These are phyloP conservation scores for Collybia mongolica DNA, from an alignment of 768 basidiomycete genomes.

Conservation along the genomic window DNA sequence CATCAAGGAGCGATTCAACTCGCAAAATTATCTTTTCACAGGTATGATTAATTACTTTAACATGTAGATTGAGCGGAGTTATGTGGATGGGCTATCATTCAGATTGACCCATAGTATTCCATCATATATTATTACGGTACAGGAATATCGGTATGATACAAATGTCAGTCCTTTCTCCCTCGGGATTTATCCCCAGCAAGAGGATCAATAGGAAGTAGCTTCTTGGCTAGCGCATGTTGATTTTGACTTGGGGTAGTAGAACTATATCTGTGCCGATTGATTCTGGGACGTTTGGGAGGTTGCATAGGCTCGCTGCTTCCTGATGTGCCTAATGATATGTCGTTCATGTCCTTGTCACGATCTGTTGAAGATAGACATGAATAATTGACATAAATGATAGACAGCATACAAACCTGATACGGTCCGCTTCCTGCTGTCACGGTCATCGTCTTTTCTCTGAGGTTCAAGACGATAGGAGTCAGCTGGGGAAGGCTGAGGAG, in stretches of 20 bases:
- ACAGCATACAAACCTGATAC: slow-evolving; percentile 51
- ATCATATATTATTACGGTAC: slow-evolving; percentile 15
- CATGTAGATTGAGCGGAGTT: slow-evolving; percentile 8
- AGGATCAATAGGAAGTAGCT: slow-evolving; percentile 61
- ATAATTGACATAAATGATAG: background rate
- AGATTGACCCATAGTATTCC: slow-evolving; percentile 2
- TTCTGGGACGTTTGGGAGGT: slow-evolving; percentile 59
- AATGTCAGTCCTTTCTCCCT: slow-evolving; percentile 51
- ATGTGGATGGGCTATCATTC: background rate
- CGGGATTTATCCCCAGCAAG: slow-evolving; percentile 57
- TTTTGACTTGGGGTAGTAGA: slow-evolving; percentile 19
- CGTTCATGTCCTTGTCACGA: slow-evolving; percentile 58
- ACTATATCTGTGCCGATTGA: slow-evolving; percentile 53
- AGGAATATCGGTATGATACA: slow-evolving; percentile 1
- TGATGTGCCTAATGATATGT: slow-evolving; percentile 27
- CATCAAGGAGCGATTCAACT: slow-evolving; percentile 20
- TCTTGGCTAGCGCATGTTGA: slow-evolving; percentile 50
- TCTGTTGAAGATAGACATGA: slow-evolving; percentile 34
- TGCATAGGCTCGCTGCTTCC: slow-evolving; percentile 34
- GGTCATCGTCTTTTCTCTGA: slow-evolving; percentile 58
- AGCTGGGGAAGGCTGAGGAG: slow-evolving; percentile 32
- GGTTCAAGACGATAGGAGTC: slow-evolving; percentile 44
- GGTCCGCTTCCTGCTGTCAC: slow-evolving; percentile 68
- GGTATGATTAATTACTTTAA: slow-evolving; percentile 22
- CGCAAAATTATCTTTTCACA: slow-evolving; percentile 14